Evolutionary conservation across 495 filamentous ascomycete genomes (phyloP), one percentile per base, ranked within the genome.

Genomic region (Lophiostoma macrostomum): DNA sequence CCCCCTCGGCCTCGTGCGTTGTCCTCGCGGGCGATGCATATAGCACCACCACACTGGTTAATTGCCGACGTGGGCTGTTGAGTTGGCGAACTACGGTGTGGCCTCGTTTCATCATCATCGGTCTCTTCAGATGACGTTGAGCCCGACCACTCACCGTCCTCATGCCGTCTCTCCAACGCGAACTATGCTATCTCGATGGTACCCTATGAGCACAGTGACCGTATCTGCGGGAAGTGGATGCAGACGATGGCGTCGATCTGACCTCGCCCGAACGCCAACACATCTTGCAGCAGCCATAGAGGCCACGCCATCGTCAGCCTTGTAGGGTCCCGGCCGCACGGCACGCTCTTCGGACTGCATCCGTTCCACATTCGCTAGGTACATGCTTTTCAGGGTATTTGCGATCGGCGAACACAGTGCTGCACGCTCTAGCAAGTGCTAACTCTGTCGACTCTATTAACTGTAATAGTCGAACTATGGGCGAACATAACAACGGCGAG

Each of bases 231-330:
- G 32, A 56, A 25, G 42, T 35, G 20, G 41, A 4, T 44, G 46
- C 44, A 47, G 29, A 53, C 22, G 13, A 22, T 25, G 39, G 27
- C 50, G 49, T 24, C 34, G 34, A 46, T 56, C 60, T 39, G 39
- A 43, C 34, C 25, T 40, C 20, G 56, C 35, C 44, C 49, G 50
- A 56, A 42, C 56, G 60, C 60, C 60, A 64, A 47, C 60, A 56
- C 60, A 64, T 64, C 60, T 28, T 56, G 60, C 56, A 60, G 60
- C 55, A 53, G 55, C 60, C 60, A 53, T 44, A 52, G 45, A 56
- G 34, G n/a, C 60, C 45, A 50, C 55, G 41, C 50, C 43, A 24
- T 56, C 56, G 35, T 64, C 60, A 59, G 60, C 60, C 60, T 60
- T 60, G 56, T 56, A 36, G 16, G 24, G 29, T 43, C 42, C 56